A percentile compares a stretch with the other conserved stretches of the same genome.
Conservation (phyloP, 2,329 filamentous ascomycete species). For the Ophidiomyces ophidiicola region DNA sequence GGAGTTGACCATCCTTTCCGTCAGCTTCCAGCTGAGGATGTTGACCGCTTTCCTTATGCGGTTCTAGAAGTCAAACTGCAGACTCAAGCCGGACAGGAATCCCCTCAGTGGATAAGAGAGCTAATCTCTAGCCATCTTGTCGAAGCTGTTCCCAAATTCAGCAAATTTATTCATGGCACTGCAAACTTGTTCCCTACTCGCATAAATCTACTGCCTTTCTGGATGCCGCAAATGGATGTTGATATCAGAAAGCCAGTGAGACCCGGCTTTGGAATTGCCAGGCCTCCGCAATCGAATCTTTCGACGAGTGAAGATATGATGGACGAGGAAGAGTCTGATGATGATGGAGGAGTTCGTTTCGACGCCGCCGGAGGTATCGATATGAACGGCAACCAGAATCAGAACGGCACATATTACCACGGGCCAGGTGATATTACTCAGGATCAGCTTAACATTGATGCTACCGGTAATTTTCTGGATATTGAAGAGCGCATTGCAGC, state of each 20-base stretch:
- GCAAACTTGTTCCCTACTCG: constrained; percentile 74
- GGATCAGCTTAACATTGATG: constrained; percentile 38
- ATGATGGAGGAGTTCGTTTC: constrained; percentile 38
- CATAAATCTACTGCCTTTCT: constrained; percentile 86
- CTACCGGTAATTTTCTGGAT: constrained; percentile 47
- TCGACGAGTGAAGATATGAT: constrained; percentile 67
- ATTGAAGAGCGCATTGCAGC: constrained; percentile 71
- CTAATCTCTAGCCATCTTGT: constrained; percentile 87
- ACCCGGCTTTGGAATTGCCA: constrained; percentile 81
- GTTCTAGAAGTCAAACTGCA: constrained; percentile 96
- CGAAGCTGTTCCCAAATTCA: constrained; percentile 98
- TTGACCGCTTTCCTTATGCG: constrained; percentile 88
- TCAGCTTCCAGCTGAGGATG: constrained; percentile 71
- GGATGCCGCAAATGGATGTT: constrained; percentile 96
- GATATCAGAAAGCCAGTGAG: constrained; percentile 89
- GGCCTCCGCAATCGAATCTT: constrained; percentile 61
- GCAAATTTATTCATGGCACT: constrained; percentile 95
- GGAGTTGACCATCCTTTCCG: constrained; percentile 91
- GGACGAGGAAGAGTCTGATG: constrained; percentile 58
- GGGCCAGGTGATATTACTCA: constrained; percentile 41
- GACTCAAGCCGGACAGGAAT: constrained; percentile 87
- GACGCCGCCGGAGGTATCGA: constrained; percentile 25
- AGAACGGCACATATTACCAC: constrained; percentile 30
- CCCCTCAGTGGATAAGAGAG: constrained; percentile 91
- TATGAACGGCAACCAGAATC: constrained; percentile 31